A percentile compares a stretch with the other conserved stretches of the same genome.
Evolutionary conservation across 106 monocot species (phyloP).

Genomic region (Apostasia ramifera): DNA sequence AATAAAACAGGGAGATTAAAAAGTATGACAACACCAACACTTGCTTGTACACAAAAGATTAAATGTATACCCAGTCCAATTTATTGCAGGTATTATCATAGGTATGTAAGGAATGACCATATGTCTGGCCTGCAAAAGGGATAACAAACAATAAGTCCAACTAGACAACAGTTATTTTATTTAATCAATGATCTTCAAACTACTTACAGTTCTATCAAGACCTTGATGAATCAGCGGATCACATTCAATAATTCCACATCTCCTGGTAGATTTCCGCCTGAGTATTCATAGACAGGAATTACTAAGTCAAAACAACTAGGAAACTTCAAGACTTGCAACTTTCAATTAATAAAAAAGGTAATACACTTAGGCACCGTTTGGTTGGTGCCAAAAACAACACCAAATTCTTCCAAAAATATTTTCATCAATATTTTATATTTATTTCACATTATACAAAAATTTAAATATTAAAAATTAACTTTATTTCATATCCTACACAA

Average conservation of each 20-base stretch:
- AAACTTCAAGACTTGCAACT: neutral
- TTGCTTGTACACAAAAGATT: neutral
- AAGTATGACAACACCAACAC: too few species aligned
- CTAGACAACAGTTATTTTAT: neutral
- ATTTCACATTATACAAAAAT: too few species aligned
- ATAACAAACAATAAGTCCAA: neutral
- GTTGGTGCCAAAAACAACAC: too few species aligned
- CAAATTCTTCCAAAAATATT: too few species aligned
- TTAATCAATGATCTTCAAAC: neutral
- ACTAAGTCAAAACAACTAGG: neutral
- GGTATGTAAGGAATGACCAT: slow-evolving; percentile 98
- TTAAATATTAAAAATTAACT: too few species aligned
- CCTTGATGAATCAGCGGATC: slow-evolving; percentile 90
- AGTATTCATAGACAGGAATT: neutral
- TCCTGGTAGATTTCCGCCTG: slow-evolving; percentile 61
- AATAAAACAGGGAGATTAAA: too few species aligned
- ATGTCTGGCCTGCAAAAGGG: slow-evolving; percentile 71
- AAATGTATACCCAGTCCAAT: slow-evolving; percentile 77
- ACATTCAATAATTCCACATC: slow-evolving; percentile 94
- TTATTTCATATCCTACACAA: too few species aligned
- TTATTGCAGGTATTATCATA: slow-evolving; percentile 85
- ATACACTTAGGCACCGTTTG: too few species aligned
- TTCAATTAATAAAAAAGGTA: too few species aligned
- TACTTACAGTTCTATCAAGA: slow-evolving; percentile 85
- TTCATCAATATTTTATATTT: too few species aligned